Percentiles rank a stretch among this genome's conserved stretches.
Conservation (phyloP, 139 green algal species). For the Tetradesmus lagerheimii region DNA sequence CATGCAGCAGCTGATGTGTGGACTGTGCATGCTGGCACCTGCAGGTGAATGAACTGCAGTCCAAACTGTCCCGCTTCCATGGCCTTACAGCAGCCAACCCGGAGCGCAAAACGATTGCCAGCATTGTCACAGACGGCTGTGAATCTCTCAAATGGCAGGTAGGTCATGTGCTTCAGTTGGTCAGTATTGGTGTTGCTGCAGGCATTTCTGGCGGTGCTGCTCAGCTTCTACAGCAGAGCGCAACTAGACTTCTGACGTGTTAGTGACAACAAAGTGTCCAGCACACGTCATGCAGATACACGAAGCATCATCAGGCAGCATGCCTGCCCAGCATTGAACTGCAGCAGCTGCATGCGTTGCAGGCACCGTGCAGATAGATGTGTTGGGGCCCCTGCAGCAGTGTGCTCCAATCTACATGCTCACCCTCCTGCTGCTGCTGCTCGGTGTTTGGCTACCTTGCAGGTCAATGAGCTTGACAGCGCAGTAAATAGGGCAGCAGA, state of each 20-base stretch:
- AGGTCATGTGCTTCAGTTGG: neutral
- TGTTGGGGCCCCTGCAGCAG: neutral
- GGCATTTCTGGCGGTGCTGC: neutral
- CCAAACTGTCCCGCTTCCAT: slow-evolving; percentile 69
- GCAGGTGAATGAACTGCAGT: slow-evolving; percentile 70
- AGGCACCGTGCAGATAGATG: neutral
- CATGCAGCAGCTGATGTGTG: neutral
- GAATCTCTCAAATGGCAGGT: slow-evolving; percentile 68
- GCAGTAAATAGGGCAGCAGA: slow-evolving; percentile 81
- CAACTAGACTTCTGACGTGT: too few relatives aligned
- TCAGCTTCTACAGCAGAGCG: too few relatives aligned
- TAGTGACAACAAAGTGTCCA: too few relatives aligned
- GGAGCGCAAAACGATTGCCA: slow-evolving; percentile 61
- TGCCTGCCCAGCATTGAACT: neutral
- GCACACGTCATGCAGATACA: too few relatives aligned
- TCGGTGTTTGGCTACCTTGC: neutral
- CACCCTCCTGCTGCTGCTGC: neutral
- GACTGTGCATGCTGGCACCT: neutral
- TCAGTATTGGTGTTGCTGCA: neutral
- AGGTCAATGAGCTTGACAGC: slow-evolving; percentile 84
- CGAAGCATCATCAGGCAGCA: neutral
- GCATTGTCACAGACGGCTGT: slow-evolving; percentile 56
- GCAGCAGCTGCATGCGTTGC: neutral
- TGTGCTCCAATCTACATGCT: neutral
- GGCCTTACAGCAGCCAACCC: slow-evolving; percentile 64